Evolutionary conservation across 73 alveolate genomes (phyloP).

Genomic region (Paraurostyla sp.): DNA sequence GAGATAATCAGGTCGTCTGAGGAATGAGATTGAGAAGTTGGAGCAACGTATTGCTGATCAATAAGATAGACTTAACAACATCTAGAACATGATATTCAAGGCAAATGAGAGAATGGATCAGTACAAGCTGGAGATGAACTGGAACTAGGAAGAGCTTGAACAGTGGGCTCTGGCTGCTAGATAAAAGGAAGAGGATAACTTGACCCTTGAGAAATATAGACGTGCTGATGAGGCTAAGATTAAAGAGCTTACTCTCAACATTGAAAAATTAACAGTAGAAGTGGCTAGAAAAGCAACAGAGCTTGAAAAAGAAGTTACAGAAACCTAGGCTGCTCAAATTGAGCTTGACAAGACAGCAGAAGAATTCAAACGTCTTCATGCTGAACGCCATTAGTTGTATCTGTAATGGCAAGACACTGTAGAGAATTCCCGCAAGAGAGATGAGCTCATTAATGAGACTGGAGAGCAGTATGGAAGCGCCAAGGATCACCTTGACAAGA

Average conservation of each 20-base stretch:
- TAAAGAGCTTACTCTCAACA: slow-evolving; percentile 96
- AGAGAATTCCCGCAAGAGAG: slow-evolving; percentile 88
- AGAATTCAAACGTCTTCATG: slow-evolving; percentile 97
- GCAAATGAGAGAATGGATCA: slow-evolving; percentile 99
- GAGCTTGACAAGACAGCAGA: slow-evolving; percentile 99
- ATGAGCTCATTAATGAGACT: slow-evolving; percentile 91
- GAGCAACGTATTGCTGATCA: slow-evolving; percentile 84
- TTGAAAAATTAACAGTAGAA: slow-evolving; percentile 93
- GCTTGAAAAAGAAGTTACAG: slow-evolving; percentile 96
- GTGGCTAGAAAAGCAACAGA: slow-evolving; percentile 85
- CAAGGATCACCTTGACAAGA: slow-evolving; percentile 88
- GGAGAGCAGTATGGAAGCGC: slow-evolving; percentile 93
- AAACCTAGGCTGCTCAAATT: slow-evolving; percentile 98
- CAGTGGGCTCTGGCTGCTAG: slow-evolving; percentile 99
- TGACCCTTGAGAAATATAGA: slow-evolving; percentile 98
- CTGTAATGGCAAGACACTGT: slow-evolving; percentile 94
- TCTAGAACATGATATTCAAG: slow-evolving; percentile 96
- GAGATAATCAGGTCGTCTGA: slow-evolving; percentile 89
- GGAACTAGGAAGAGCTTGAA: slow-evolving; percentile 99
- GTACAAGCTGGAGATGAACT: slow-evolving; percentile 99
- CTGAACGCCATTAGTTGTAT: slow-evolving; percentile 96
- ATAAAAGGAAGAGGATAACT: slow-evolving; percentile 98
- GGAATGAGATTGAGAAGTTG: slow-evolving; percentile 86
- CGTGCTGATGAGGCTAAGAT: slow-evolving; percentile 99
- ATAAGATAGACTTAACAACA: slow-evolving; percentile 96